Conservation (phyloP, 1,284 basidiomycete species). For the Naganishia sp. region DNA sequence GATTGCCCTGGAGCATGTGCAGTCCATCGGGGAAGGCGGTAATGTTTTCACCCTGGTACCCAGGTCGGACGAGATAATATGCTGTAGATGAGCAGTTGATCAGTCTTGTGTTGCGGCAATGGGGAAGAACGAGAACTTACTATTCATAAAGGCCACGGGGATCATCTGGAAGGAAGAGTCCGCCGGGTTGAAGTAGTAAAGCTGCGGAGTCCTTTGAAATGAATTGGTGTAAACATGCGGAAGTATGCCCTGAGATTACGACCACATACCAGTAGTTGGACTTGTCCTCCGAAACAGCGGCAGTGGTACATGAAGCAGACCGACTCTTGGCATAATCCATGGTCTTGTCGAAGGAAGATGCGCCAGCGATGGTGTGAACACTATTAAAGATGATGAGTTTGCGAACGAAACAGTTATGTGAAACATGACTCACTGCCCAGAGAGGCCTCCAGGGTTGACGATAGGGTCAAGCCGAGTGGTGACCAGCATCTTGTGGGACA, state of each 20-base stretch:
- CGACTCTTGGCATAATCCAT: conserved; percentile 45
- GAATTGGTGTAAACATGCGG: not conserved
- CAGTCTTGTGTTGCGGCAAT: not conserved
- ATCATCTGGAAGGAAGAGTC: conserved; percentile 46
- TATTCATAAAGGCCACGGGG: conserved; percentile 41
- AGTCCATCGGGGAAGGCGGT: conserved; percentile 55
- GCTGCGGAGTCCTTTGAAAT: conserved; percentile 38
- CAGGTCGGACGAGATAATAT: conserved; percentile 50
- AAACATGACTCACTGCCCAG: conserved; percentile 37
- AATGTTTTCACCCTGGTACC: conserved; percentile 41
- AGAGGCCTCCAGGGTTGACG: conserved; percentile 43
- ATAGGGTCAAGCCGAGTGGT: conserved; percentile 50
- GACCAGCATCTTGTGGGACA: conserved; percentile 44
- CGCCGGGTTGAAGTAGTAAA: conserved; percentile 51
- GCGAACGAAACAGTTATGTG: not conserved
- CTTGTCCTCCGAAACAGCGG: conserved; percentile 52
- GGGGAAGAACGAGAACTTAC: not conserved
- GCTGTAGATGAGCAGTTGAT: conserved; percentile 24
- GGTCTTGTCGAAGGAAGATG: conserved; percentile 49
- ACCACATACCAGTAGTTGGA: conserved; percentile 54
- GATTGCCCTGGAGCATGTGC: conserved; percentile 55
- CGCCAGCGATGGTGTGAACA: conserved; percentile 53
- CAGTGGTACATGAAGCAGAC: conserved; percentile 51
- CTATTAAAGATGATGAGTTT: conserved; percentile 5
- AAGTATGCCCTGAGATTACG: not conserved